phyloP scores from a whole-genome alignment of 345 rosid genomes.

The Eucalyptus regnans region DNA sequence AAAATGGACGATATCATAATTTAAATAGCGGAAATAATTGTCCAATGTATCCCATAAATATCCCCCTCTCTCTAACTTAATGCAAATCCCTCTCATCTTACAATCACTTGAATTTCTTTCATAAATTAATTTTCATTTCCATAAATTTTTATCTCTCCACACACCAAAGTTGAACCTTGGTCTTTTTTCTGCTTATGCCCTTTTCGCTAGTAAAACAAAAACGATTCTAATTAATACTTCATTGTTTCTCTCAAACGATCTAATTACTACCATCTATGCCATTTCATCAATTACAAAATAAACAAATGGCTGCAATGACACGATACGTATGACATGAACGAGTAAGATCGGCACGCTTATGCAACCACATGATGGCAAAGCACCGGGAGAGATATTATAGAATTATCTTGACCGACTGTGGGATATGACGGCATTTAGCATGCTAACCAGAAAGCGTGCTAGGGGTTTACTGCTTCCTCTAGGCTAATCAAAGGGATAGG shows the following conservation, averaged over 20 bases:
- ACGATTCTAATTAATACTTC: not conserved
- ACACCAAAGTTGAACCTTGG: too few relatives aligned
- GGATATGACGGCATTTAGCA: not conserved
- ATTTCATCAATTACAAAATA: too few relatives aligned
- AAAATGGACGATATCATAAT: not conserved
- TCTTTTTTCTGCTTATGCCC: too few relatives aligned
- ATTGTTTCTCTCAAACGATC: not conserved
- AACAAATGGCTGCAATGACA: not conserved
- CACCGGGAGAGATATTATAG: not conserved
- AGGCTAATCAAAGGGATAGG: not conserved
- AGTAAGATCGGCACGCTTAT: not conserved
- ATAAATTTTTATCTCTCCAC: too few relatives aligned
- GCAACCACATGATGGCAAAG: not conserved
- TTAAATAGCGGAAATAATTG: too few relatives aligned
- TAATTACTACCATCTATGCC: not conserved
- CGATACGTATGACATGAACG: not conserved
- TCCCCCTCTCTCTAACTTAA: too few relatives aligned
- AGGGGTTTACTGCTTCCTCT: not conserved
- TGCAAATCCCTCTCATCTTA: too few relatives aligned
- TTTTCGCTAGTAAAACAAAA: too few relatives aligned
- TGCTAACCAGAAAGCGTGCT: not conserved
- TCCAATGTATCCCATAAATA: too few relatives aligned
- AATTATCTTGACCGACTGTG: not conserved
- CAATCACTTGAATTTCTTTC: too few relatives aligned
- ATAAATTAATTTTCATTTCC: too few relatives aligned